Evolutionary conservation across 306 rosid genomes (phyloP).

Genomic region (Delonix regia): DNA sequence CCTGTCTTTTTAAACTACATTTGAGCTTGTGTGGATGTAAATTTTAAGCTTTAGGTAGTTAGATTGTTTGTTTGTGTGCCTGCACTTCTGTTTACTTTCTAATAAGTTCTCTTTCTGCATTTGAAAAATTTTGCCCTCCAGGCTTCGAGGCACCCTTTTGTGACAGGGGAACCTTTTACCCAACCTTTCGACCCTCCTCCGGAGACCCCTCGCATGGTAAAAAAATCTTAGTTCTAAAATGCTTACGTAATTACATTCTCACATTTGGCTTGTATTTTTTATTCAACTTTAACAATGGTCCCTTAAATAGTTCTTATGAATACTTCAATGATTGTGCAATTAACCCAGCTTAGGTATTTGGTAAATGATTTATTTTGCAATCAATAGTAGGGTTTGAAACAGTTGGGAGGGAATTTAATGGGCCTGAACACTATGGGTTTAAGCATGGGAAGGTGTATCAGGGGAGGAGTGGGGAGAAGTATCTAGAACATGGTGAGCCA

Average conservation of each 20-base stretch:
- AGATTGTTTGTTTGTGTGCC: slow-evolving; percentile 41
- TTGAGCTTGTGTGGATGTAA: slow-evolving; percentile 35
- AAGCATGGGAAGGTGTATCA: too few species aligned
- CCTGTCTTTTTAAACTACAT: slow-evolving; percentile 24
- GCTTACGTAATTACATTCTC: not conserved
- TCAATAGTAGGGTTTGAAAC: not conserved
- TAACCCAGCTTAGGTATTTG: not conserved
- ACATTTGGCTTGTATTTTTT: slow-evolving; percentile 30
- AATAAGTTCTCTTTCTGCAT: too few species aligned
- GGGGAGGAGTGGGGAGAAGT: too few species aligned
- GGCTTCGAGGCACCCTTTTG: slow-evolving; percentile 99
- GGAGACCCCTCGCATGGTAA: slow-evolving; percentile 90
- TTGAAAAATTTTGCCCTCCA: too few species aligned
- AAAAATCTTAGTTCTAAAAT: slow-evolving; percentile 42
- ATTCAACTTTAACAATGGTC: not conserved
- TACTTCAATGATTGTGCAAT: slow-evolving; percentile 17
- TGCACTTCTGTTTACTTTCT: slow-evolving; percentile 46
- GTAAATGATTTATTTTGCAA: not conserved
- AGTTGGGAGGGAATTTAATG: too few species aligned
- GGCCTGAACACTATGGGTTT: too few species aligned
- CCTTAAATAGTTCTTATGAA: slow-evolving; percentile 17
- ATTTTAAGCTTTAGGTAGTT: slow-evolving; percentile 36
- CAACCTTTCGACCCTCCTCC: slow-evolving; percentile 83
- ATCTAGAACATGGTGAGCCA: too few species aligned
- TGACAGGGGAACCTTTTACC: slow-evolving; percentile 96